A percentile compares a stretch with the other conserved stretches of the same genome.
Evolutionary conservation across 2,329 filamentous ascomycete species (phyloP).

Genomic region (Talaromyces rugulosus): DNA sequence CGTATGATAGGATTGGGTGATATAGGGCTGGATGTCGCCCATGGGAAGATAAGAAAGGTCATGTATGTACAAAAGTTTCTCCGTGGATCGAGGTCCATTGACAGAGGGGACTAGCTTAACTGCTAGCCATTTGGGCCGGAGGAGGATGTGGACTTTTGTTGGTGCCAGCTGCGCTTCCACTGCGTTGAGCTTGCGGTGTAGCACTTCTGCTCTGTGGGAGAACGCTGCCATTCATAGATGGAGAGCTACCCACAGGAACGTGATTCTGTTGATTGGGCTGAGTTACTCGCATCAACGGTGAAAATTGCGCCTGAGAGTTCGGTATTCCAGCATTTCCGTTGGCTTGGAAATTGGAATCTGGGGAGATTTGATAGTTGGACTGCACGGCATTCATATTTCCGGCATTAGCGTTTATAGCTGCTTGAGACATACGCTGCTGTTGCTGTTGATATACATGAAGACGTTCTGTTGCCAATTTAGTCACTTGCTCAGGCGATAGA

Average conservation of each 20-base stretch:
- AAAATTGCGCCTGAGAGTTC: constrained; percentile 46
- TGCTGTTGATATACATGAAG: constrained; percentile 41
- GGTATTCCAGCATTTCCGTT: constrained; percentile 38
- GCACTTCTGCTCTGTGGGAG: constrained; percentile 38
- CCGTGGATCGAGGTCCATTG: not conserved
- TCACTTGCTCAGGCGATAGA: constrained; percentile 52
- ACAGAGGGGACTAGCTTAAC: constrained; percentile 17
- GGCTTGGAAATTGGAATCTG: constrained; percentile 34
- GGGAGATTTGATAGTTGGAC: constrained; percentile 36
- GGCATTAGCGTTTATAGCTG: constrained; percentile 49
- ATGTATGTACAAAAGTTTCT: not conserved
- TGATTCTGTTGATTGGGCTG: constrained; percentile 43
- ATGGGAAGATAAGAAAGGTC: constrained; percentile 4
- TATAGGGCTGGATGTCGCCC: constrained; percentile 2
- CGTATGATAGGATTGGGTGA: not conserved
- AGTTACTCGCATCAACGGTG: constrained; percentile 51
- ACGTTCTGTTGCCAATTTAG: constrained; percentile 49
- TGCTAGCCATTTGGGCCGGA: constrained; percentile 37
- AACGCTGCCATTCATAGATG: constrained; percentile 42
- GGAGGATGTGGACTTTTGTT: constrained; percentile 41
- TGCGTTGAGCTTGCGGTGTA: constrained; percentile 44
- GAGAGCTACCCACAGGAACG: constrained; percentile 35
- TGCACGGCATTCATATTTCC: constrained; percentile 42
- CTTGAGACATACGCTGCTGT: constrained; percentile 47
- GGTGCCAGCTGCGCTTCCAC: constrained; percentile 36